Evolutionary conservation across 23 red algal genomes (phyloP).

Genomic region (Chondrus crispus): DNA sequence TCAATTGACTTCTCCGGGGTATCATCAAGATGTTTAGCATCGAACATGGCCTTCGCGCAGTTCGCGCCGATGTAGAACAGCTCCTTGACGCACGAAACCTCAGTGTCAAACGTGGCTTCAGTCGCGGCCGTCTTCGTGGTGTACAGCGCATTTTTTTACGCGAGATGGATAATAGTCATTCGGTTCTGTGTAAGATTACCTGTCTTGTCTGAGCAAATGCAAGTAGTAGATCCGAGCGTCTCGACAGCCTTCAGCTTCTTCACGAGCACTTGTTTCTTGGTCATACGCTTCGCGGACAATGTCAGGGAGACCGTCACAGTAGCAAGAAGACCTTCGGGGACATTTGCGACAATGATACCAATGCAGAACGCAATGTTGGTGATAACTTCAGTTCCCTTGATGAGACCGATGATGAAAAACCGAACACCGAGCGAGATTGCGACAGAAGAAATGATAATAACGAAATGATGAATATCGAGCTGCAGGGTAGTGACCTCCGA

Average conservation of each 20-base stretch:
- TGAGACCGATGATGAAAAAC: slow-evolving; percentile 77
- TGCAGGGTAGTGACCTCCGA: slow-evolving; percentile 79
- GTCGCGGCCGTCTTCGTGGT: slow-evolving; percentile 73
- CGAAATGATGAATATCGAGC: slow-evolving; percentile 86
- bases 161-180: slow-evolving; percentile 88
- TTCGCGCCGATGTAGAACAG: slow-evolving; percentile 59
- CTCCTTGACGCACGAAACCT: slow-evolving; percentile 69
- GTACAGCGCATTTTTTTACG: slow-evolving; percentile 56
- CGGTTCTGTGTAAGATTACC: slow-evolving; percentile 96
- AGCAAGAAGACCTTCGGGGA: slow-evolving; percentile 87
- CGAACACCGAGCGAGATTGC: slow-evolving; percentile 81
- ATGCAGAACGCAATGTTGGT: slow-evolving; percentile 87
- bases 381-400: slow-evolving; percentile 67
- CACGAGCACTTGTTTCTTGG: slow-evolving; percentile 85
- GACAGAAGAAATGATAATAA: slow-evolving; percentile 76
- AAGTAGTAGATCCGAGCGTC: slow-evolving; percentile 87
- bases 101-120: slow-evolving; percentile 65
- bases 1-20: slow-evolving; percentile 77
- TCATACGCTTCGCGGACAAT: slow-evolving; percentile 82
- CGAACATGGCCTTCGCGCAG: slow-evolving; percentile 85
- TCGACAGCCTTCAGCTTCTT: slow-evolving; percentile 85
- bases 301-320: slow-evolving; percentile 85
- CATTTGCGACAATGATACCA: slow-evolving; percentile 87
- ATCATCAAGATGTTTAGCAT: slow-evolving; percentile 67
- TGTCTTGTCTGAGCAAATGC: slow-evolving; percentile 95